Conservation (phyloP, 805 yeast species). For the Wickerhamia fluorescens region DNA sequence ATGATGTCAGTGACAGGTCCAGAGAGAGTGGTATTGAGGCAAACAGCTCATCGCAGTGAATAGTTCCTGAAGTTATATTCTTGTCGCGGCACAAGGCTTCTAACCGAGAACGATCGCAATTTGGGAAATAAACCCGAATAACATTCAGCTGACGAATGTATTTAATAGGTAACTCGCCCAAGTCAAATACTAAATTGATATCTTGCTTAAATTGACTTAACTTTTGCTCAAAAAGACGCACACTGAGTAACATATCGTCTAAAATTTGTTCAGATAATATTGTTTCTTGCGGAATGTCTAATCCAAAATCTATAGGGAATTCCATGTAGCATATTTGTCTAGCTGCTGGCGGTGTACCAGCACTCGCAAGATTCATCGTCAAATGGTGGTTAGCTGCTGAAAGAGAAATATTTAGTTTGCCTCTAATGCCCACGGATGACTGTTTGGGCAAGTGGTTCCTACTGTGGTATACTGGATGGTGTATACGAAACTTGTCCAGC, state of each 20-base stretch:
- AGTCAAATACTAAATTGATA: constrained; percentile 40
- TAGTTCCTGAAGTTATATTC: constrained; percentile 52
- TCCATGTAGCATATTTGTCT: constrained; percentile 28
- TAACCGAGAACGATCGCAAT: constrained; percentile 53
- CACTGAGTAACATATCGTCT: constrained; percentile 54
- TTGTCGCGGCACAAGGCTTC: constrained; percentile 51
- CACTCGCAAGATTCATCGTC: no score
- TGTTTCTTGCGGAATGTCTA: constrained; percentile 27
- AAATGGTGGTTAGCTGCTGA: no score
- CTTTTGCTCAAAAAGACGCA: constrained; percentile 37
- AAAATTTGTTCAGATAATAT: constrained; percentile 24
- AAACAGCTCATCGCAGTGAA: no score
- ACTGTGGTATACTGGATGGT: no score
- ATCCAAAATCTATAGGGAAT: constrained; percentile 21
- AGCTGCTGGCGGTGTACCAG: no score
- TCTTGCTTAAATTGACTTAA: constrained; percentile 38
- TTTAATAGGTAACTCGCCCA: constrained; percentile 62
- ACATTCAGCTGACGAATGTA: constrained; percentile 31
- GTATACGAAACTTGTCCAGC: constrained; percentile 4
- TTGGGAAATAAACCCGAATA: constrained; percentile 63
- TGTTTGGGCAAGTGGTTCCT: no score
- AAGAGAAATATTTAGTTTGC: no score
- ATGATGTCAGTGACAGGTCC: no score
- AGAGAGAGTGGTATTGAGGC: no score
- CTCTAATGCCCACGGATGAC: no score